Conservation (phyloP, 2,329 filamentous ascomycete species). For the Parascedosporium putredinis region DNA sequence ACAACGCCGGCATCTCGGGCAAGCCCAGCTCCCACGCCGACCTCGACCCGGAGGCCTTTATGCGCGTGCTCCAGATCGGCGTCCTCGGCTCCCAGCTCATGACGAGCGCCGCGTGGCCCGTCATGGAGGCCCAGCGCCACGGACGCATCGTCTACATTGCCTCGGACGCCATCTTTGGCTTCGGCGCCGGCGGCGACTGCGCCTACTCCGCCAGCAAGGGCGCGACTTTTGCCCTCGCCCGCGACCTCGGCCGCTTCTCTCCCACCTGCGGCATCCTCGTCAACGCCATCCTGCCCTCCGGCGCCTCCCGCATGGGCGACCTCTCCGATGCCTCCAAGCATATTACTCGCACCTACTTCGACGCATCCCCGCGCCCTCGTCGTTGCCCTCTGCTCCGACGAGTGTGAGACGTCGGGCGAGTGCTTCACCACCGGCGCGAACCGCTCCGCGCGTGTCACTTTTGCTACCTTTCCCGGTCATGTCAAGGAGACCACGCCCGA, state of each 20-base stretch:
- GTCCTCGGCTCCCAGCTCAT: conserved; percentile 10
- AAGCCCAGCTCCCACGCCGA: conserved; percentile 7
- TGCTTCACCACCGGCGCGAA: conserved; percentile 11
- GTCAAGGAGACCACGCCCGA: conserved; percentile 9
- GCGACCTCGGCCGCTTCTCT: conserved; percentile 11
- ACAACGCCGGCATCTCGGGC: conserved; percentile 76
- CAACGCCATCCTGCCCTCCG: conserved; percentile 13
- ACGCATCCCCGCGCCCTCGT: conserved; percentile 11
- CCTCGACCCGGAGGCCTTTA: conserved; percentile 10
- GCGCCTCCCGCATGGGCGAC: conserved; percentile 14
- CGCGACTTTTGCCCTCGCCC: conserved; percentile 10
- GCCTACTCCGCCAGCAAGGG: conserved; percentile 12
- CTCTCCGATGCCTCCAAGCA: conserved; percentile 12
- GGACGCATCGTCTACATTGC: conserved; percentile 10
- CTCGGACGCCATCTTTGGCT: conserved; percentile 13
- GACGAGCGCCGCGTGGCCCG: conserved; percentile 13
- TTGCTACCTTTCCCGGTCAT: conserved; percentile 14
- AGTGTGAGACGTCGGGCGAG: conserved; percentile 14
- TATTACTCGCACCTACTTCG: conserved; percentile 13
- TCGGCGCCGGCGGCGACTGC: conserved; percentile 14
- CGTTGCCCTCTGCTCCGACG: conserved; percentile 11
- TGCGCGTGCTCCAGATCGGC: conserved; percentile 11
- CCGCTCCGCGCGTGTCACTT: conserved; percentile 11
- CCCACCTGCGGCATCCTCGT: conserved; percentile 12
- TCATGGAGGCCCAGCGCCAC: conserved; percentile 11